Evolutionary conservation across 345 rosid species (phyloP).

Genomic region (Eucalyptus cloeziana): DNA sequence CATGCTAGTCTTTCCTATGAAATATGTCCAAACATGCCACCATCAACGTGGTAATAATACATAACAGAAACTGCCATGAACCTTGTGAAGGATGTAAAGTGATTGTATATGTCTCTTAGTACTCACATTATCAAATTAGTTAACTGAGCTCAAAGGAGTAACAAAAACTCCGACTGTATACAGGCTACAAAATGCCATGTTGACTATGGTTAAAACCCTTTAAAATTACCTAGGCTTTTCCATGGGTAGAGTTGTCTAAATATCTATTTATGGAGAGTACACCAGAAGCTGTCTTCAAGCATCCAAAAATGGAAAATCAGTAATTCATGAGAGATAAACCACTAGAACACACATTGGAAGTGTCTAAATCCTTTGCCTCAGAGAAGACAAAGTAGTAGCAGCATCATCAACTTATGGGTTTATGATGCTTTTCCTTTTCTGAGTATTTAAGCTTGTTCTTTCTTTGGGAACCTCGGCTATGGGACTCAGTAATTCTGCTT

Average conservation of each 20-base stretch:
- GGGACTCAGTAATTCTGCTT: slow-evolving; percentile 35
- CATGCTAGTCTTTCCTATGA: too few species aligned
- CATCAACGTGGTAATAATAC: too few species aligned
- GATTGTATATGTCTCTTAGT: too few species aligned
- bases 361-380: slow-evolving; percentile 73
- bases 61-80: too few species aligned
- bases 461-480: slow-evolving; percentile 56
- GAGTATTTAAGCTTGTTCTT: slow-evolving; percentile 37
- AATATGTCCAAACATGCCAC: too few species aligned
- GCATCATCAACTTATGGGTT: slow-evolving; percentile 66
- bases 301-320: slow-evolving; percentile 6
- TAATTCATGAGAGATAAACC: slow-evolving; percentile 78
- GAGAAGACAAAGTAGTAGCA: slow-evolving; percentile 49
- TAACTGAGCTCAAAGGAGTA: not conserved
- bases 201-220: not conserved
- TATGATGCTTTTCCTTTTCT: slow-evolving; percentile 61
- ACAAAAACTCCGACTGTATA: not conserved
- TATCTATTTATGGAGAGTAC: not conserved
- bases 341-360: slow-evolving; percentile 75
- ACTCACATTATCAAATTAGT: not conserved
- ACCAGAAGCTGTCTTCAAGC: not conserved
- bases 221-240: not conserved
- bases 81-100: not conserved
- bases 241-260: not conserved
- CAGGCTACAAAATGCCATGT: not conserved